Evolutionary conservation across 2,329 filamentous ascomycete species (phyloP), one percentile per base, ranked within the genome.

Genomic region (Hypoxylon sp.): DNA sequence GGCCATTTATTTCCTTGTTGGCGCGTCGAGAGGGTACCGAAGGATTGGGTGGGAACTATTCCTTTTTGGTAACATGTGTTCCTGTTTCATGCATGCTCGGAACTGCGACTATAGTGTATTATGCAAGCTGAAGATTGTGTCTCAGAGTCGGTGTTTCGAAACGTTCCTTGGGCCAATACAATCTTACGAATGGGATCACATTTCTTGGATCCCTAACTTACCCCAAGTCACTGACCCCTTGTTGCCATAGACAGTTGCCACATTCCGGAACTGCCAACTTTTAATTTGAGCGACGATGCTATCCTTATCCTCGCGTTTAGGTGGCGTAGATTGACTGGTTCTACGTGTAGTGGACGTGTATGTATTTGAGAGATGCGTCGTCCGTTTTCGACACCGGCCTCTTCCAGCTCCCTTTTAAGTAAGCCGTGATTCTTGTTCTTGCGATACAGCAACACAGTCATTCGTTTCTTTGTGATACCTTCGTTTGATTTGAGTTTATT

Each of bases 121-220:
- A 69, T 67, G 68, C 65, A 67, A 69, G 58, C 57, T 70, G 61
- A 68, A 67, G 66, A 63, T 61, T 55, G 48, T 70, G 70, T 71
- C 67, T 67, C 65, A 67, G 58, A 51, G 43, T 53, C 63, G 63
- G 63, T 55, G 69, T 63, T 66, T 70, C 70, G 63, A 68, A 68
- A 65, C 61, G 65, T 11, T 23, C 64, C 46, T 60, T 56, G 52
- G 60, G 46, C 53, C 46, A 56, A 61, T 71, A 56, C 61, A 47
- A 65, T 54, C 45, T 61, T 54, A 16, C 55, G 32, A 52, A 69
- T 69, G 63, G 61, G 23, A 67, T 67, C 61, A 65, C 54, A 47
- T 57, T 39, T 16, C 48, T 55, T 55, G 50, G 52, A 52, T 52
- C 56, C 52, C 30, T 27, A 30, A 57, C 30, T 39, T 29, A 19